Conservation (phyloP, 2,329 filamentous ascomycete genomes). For the Hypoxylon sp. region DNA sequence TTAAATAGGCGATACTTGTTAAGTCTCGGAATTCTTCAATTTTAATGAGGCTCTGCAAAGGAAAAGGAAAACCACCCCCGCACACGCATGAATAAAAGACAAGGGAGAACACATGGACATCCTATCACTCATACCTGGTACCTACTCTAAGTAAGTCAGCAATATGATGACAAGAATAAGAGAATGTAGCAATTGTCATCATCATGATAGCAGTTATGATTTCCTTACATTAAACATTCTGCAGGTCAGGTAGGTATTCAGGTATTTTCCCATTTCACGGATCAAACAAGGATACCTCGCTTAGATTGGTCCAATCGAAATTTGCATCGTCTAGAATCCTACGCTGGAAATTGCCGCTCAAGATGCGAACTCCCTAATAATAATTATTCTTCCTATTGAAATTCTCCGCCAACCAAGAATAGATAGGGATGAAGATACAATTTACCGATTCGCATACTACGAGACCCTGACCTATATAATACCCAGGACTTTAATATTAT, state of each 20-base stretch:
- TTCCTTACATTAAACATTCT: too few relatives aligned
- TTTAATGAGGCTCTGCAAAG: conserved; percentile 23
- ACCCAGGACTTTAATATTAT: too few relatives aligned
- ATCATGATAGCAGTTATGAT: conserved; percentile 7
- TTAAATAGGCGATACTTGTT: background rate
- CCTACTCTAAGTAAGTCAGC: too few relatives aligned
- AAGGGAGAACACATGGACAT: too few relatives aligned
- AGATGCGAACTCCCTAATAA: conserved; percentile 7
- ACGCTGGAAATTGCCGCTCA: conserved; percentile 26
- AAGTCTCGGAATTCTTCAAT: background rate
- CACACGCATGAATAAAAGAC: conserved; percentile 12
- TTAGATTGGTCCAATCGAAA: conserved; percentile 17
- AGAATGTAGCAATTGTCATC: background rate
- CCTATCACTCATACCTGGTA: too few relatives aligned
- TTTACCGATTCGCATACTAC: too few relatives aligned
- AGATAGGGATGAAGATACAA: conserved; percentile 10
- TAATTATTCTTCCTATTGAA: too few relatives aligned
- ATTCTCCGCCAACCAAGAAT: conserved; percentile 19
- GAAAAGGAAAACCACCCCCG: conserved; percentile 21
- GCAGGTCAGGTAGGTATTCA: conserved; percentile 16
- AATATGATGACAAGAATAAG: too few relatives aligned
- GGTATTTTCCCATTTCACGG: conserved; percentile 16
- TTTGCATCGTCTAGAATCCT: conserved; percentile 22
- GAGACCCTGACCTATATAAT: too few relatives aligned
- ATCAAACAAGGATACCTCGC: conserved; percentile 11